Evolutionary conservation across 2,329 filamentous ascomycete species (phyloP).

Genomic region (Penicillium thymicola): DNA sequence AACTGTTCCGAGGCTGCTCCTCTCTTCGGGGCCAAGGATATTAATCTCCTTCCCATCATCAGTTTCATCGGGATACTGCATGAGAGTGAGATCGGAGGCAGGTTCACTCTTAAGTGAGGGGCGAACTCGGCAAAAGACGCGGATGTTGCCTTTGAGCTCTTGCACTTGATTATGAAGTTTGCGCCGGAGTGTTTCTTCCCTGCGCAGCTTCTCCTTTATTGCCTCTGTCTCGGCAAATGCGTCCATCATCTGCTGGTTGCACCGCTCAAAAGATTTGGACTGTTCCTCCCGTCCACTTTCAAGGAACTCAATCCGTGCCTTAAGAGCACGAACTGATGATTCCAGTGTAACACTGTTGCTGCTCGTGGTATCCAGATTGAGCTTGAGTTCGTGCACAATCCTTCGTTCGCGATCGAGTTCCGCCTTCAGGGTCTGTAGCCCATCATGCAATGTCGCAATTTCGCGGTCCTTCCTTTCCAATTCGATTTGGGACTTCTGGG

Average conservation of each 20-base stretch:
- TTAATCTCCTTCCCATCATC: slow-evolving; percentile 86
- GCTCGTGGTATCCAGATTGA: slow-evolving; percentile 58
- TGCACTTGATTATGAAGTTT: slow-evolving; percentile 97
- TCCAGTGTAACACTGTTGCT: slow-evolving; percentile 66
- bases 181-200: slow-evolving; percentile 83
- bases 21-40: slow-evolving; percentile 78
- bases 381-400: slow-evolving; percentile 57
- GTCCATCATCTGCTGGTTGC: slow-evolving; percentile 76
- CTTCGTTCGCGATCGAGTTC: slow-evolving; percentile 62
- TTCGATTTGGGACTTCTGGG: slow-evolving; percentile 42
- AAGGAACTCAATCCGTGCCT: slow-evolving; percentile 81
- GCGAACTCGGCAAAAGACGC: slow-evolving; percentile 94
- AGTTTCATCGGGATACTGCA: slow-evolving; percentile 73
- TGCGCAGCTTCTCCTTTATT: slow-evolving; percentile 77
- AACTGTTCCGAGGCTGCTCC: slow-evolving; percentile 72
- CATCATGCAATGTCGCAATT: slow-evolving; percentile 42
- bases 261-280: slow-evolving; percentile 76
- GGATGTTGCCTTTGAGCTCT: slow-evolving; percentile 96
- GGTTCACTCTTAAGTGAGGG: slow-evolving; percentile 62
- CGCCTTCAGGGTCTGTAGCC: slow-evolving; percentile 42
- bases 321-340: slow-evolving; percentile 69
- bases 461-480: slow-evolving; percentile 56
- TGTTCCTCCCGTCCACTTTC: slow-evolving; percentile 88
- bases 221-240: slow-evolving; percentile 67
- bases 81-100: slow-evolving; percentile 63